Percentiles rank a stretch among this genome's conserved stretches.
phyloP scores from a whole-genome alignment of 768 basidiomycete genomes.

The Chiua virens region DNA sequence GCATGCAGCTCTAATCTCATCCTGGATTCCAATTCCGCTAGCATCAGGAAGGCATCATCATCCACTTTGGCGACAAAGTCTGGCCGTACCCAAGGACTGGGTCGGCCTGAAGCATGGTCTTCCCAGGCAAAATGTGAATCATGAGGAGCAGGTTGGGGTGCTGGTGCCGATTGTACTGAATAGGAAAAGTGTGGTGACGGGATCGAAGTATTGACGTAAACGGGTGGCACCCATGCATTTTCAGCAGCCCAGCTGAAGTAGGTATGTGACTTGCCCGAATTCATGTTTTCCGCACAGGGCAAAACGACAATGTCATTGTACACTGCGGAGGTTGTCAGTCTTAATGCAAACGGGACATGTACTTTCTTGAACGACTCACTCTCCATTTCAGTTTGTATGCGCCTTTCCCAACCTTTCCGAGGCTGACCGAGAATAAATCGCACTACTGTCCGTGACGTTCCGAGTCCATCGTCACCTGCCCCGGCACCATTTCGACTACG shows the following conservation, averaged over 20 bases:
- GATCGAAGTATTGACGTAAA: slow-evolving; percentile 51
- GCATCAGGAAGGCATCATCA: slow-evolving; percentile 94
- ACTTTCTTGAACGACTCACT: slow-evolving; percentile 50
- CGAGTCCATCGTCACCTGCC: slow-evolving; percentile 62
- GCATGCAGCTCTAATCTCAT: slow-evolving; percentile 73
- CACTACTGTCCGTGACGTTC: slow-evolving; percentile 82
- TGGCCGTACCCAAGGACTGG: slow-evolving; percentile 75
- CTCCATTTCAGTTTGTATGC: slow-evolving; percentile 87
- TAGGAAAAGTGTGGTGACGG: slow-evolving; percentile 60
- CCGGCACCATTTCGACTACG: slow-evolving; percentile 76
- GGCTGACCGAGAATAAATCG: slow-evolving; percentile 90
- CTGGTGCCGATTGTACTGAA: slow-evolving; percentile 52
- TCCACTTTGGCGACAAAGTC: slow-evolving; percentile 94
- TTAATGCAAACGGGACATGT: neutral
- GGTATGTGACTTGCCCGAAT: slow-evolving; percentile 86
- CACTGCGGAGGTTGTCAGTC: slow-evolving; percentile 41
- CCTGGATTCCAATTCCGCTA: slow-evolving; percentile 91
- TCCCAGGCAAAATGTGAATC: slow-evolving; percentile 62
- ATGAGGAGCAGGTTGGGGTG: slow-evolving; percentile 67
- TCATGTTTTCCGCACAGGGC: slow-evolving; percentile 92
- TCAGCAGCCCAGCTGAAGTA: slow-evolving; percentile 93
- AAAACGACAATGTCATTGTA: slow-evolving; percentile 87
- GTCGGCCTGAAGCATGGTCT: slow-evolving; percentile 43
- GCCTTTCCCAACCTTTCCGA: slow-evolving; percentile 71
- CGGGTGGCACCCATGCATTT: slow-evolving; percentile 87